These are phyloP conservation scores for Penicillium glabrum DNA, from an alignment of 2,329 filamentous ascomycete genomes.

Conservation along the genomic window DNA sequence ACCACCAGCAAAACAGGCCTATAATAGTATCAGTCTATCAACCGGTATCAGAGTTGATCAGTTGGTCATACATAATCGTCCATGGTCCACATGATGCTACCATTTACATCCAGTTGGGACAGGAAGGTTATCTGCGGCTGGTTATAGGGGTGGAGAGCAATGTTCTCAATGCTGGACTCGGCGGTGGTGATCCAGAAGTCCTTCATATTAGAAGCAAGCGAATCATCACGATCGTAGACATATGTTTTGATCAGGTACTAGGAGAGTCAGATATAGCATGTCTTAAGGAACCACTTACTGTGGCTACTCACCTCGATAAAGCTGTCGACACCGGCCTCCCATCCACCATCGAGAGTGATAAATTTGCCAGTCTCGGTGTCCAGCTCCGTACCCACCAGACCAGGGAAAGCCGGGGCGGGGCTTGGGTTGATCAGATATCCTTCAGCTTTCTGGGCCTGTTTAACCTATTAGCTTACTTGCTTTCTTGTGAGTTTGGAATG, in stretches of 20 bases:
- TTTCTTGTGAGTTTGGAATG: background rate
- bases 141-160: conserved; percentile 19
- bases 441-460: conserved; percentile 18
- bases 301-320: conserved; percentile 18
- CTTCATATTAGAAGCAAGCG: conserved; percentile 5
- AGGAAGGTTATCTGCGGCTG: conserved; percentile 22
- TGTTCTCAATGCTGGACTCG: conserved; percentile 18
- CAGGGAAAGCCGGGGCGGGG: conserved; percentile 19
- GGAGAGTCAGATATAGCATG: background rate
- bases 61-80: conserved; percentile 19
- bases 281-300: background rate
- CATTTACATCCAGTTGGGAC: conserved; percentile 16
- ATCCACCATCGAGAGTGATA: conserved; percentile 23
- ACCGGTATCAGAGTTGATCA: background rate
- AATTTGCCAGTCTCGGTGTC: conserved; percentile 21
- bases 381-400: conserved; percentile 21
- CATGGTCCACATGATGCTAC: conserved; percentile 21
- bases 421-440: conserved; percentile 20
- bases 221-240: conserved; percentile 17
- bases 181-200: conserved; percentile 22
- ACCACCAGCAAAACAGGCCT: conserved; percentile 25
- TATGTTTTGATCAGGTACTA: conserved; percentile 26
- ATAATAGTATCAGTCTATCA: background rate
- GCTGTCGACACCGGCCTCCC: conserved; percentile 23
- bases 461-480: background rate